Evolutionary conservation across 768 basidiomycete genomes (phyloP), one percentile per base, ranked within the genome.

Genomic region (Thelephora aurantiotincta): DNA sequence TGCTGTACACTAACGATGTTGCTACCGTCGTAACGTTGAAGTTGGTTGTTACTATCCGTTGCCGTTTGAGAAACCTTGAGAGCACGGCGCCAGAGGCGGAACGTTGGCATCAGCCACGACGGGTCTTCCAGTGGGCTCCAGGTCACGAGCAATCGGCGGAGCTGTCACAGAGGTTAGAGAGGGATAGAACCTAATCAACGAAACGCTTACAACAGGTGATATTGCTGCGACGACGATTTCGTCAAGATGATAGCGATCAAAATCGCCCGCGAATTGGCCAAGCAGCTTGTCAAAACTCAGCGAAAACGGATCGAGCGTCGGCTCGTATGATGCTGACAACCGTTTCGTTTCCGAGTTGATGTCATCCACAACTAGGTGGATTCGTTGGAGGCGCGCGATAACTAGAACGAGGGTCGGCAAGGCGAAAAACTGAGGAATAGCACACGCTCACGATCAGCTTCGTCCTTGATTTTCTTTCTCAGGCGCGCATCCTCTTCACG

Each of bases 161-260:
- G 63, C 76, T 78, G 57, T 6, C 6, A 19, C 18, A 6, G 44
- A 0, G 2, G 35, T 55, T 5, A 54, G 35, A 26, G 5, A 52
- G 33, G 18, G 18, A 7, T 4, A 3, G 4, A n/a, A 23, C 1
- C 22, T 35, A 22, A 0, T 2, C 20, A 11, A 52, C 44, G 35
- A 43, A 48, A n/a, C 23, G 52, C 74, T 55, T 52, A 80, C 78
- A 12, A 77, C 63, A 1, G 94, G 96, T 3, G 82, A 75, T 44
- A 99, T 84, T 3, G 94, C 91, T 16, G 83, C 93, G 2, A 99
- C 87, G 4, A 94, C 78, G 19, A 98, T 77, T 58, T 98, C 93
- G 53, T 98, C 96, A 33, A 99, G 65, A 13, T 72, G 69, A 57
- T 92, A 85, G 47, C 63, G 69, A 18, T 82, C 79, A 56, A 88